Base-by-base conservation (phyloP, 495 filamentous ascomycete genomes). In the Corynascus novoguineensis region DNA sequence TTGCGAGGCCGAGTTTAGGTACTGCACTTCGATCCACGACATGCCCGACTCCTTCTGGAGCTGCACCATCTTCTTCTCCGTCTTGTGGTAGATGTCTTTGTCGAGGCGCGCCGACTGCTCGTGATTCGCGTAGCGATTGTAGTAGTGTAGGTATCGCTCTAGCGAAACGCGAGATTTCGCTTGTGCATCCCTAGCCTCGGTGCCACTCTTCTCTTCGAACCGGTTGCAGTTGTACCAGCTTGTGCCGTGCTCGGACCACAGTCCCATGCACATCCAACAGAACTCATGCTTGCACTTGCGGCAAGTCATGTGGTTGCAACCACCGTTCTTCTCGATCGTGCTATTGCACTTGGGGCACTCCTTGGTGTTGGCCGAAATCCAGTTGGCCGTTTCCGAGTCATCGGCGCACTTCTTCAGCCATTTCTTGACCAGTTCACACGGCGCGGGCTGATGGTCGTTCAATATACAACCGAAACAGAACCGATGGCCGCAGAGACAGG, bases 221-320 rank as follows among this genome's bases (percentile, higher is more conserved):
- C 93, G 79, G 65, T 95, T 98, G 81, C 93, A 98, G 69, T 96
- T 98, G 74, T 98, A 98, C 93, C 93, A 98, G 74, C 90, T 96
- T n/a, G 93, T 97, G 55, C 93, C 93, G 66, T 98, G 93, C 69
- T 98, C 93, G 1, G 90, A 91, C 93, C 93, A 98, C 9, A 95
- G 76, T 1, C 93, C 93, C 93, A 98, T 98, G 70, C 93, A 98
- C 84, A 98, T 97, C 93, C 93, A 98, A 76, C 93, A 98, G 66
- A 98, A 98, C 70, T 98, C 93, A 67, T 97, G 86, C 65, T 93
- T 92, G 77, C 93, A 98, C 72, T 98, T 98, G 44, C 93, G 83
- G 71, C 93, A 98, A 0, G 93, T 98, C 93, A 98, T 98, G 68
- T 98, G 93, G 77, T 98, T 98, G 74, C 93, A 98, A 5, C 93